Evolutionary conservation across 2,329 filamentous ascomycete species (phyloP).

Genomic region (Pyricularia sp.): DNA sequence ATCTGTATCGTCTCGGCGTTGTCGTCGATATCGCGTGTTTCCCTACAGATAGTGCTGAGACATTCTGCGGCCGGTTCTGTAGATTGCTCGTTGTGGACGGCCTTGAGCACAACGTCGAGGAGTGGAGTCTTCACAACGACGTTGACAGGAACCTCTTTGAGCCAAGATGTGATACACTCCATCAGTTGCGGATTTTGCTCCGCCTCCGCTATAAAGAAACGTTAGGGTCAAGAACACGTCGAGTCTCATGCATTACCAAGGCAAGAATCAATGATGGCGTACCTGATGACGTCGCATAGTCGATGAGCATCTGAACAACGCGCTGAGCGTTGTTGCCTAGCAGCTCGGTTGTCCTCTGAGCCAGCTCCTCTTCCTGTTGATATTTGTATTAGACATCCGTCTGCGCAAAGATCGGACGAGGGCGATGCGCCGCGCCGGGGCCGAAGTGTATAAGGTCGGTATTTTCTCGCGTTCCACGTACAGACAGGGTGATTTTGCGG

Average conservation of each 20-base stretch:
- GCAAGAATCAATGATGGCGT: slow-evolving; percentile 19
- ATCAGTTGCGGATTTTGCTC: slow-evolving; percentile 80
- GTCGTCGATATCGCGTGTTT: slow-evolving; percentile 90
- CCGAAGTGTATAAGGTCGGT: slow-evolving; percentile 27
- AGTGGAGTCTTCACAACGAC: slow-evolving; percentile 78
- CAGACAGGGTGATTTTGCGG: slow-evolving; percentile 97
- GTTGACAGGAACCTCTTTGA: slow-evolving; percentile 76
- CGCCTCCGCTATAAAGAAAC: slow-evolving; percentile 26
- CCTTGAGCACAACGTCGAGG: slow-evolving; percentile 66
- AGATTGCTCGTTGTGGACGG: slow-evolving; percentile 60
- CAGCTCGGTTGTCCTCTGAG: slow-evolving; percentile 72
- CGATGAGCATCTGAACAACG: slow-evolving; percentile 75
- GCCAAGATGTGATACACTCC: slow-evolving; percentile 93
- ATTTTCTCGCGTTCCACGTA: slow-evolving; percentile 58
- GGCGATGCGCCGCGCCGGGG: slow-evolving; percentile 15
- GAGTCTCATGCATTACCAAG: background rate
- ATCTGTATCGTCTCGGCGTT: slow-evolving; percentile 68
- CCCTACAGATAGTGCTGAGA: slow-evolving; percentile 78
- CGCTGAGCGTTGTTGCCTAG: slow-evolving; percentile 81
- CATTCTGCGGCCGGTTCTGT: slow-evolving; percentile 87
- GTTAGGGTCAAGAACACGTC: background rate
- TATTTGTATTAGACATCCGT: slow-evolving; percentile 29
- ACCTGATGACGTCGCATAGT: slow-evolving; percentile 88
- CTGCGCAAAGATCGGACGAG: slow-evolving; percentile 15
- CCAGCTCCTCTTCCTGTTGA: slow-evolving; percentile 87